Conservation (phyloP, 768 basidiomycete genomes). For the Boletus subcaerulescens region DNA sequence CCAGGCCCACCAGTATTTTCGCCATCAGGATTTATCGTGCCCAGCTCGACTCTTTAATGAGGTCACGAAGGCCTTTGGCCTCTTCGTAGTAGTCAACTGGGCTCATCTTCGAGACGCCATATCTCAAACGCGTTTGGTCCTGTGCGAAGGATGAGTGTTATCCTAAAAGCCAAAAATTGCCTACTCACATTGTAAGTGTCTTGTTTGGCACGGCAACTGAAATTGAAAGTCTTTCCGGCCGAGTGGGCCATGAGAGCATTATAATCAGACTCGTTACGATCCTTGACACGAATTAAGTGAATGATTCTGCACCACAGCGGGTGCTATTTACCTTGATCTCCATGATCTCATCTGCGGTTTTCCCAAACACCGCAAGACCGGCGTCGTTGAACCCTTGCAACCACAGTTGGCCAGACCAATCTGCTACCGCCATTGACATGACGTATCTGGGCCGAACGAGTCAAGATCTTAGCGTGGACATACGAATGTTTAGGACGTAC, state of each 20-base stretch:
- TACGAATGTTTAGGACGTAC: slow-evolving; percentile 41
- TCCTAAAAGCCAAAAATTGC: not conserved
- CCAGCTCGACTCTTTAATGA: slow-evolving; percentile 57
- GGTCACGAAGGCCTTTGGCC: slow-evolving; percentile 53
- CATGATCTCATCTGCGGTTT: slow-evolving; percentile 73
- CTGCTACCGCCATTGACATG: slow-evolving; percentile 83
- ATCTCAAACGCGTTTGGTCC: slow-evolving; percentile 82
- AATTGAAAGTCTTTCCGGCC: slow-evolving; percentile 70
- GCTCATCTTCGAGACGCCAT: slow-evolving; percentile 69
- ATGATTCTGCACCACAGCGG: not conserved
- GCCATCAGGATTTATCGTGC: slow-evolving; percentile 29
- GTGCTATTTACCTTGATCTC: slow-evolving; percentile 55
- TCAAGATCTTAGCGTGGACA: slow-evolving; percentile 2
- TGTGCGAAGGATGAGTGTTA: slow-evolving; percentile 28
- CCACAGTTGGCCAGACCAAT: slow-evolving; percentile 89
- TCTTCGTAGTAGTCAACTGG: slow-evolving; percentile 70
- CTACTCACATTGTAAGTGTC: slow-evolving; percentile 77
- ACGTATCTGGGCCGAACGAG: slow-evolving; percentile 53
- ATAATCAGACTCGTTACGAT: slow-evolving; percentile 57
- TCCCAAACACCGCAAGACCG: slow-evolving; percentile 72
- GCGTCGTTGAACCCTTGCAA: slow-evolving; percentile 94
- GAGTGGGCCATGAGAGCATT: slow-evolving; percentile 59
- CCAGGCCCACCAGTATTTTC: not conserved
- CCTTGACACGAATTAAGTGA: slow-evolving; percentile 36
- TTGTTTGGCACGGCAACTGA: slow-evolving; percentile 82